Base-by-base conservation (phyloP, 495 filamentous ascomycete species). In the Echria macrotheca region DNA sequence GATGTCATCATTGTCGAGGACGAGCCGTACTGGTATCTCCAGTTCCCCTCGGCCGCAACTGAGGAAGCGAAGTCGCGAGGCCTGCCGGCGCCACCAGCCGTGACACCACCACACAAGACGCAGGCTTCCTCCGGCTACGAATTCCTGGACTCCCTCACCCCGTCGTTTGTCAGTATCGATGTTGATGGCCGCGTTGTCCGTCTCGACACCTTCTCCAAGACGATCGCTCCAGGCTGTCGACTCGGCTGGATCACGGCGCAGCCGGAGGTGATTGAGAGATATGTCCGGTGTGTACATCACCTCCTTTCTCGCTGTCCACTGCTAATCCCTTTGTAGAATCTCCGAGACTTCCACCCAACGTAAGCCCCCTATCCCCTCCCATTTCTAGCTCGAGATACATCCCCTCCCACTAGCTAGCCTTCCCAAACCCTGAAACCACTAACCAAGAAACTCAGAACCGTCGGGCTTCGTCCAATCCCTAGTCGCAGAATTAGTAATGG, bases 21-120 rank as follows among this genome's bases (percentile, higher is more conserved):
- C 60, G 90, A 95, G 47, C 91, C 91, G 2, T 97, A 97, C 69
- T 97, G 89, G 87, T 91, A 93, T 60, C 76, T 97, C 10, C 91
- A 96, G 59, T 96, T 79, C 55, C 87, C 87, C 2, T 87, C 84
- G 2, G 82, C 82, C 4, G 70, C 73, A 28, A 14, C 53, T 32
- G 68, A 68, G 42, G 65, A 81, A 70, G 61, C 78, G 58, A 61
- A 81, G 67, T 65, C 69, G 12, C 52, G 66, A 12, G 55, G 59
- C 26, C 44, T 29, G 5, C 52, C 54, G 1, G 25, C 31, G 12
- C 57, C 54, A 2, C 17, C 50, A 1, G 15, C 28, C 1, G 3
- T 17, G 3, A 5, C 21, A 23, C 19, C 37, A 51, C 5, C 55
- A 57, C 5, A 44, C 49, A 7, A 21, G n/a, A 39, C 7, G 12